phyloP scores from a whole-genome alignment of 2,329 filamentous ascomycete genomes.

The Aspergillus caelatus region DNA sequence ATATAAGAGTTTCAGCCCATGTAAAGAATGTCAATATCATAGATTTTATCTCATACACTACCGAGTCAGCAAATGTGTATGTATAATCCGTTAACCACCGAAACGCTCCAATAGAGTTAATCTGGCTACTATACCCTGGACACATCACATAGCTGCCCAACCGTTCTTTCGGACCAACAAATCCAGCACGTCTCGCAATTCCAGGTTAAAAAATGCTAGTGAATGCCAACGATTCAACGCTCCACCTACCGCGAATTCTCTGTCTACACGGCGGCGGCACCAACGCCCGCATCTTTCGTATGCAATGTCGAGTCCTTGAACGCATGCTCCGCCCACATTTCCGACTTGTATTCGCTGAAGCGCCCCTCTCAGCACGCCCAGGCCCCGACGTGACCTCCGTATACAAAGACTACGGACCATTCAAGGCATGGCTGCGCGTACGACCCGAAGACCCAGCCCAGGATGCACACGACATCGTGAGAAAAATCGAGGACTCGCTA shows the following conservation, averaged over 20 bases:
- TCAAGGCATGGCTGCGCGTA: background rate
- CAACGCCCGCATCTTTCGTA: slow-evolving; percentile 4
- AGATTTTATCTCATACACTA: too few species aligned
- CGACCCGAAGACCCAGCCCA: background rate
- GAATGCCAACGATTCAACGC: background rate
- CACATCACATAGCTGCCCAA: too few species aligned
- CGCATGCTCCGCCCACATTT: background rate
- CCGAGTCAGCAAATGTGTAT: too few species aligned
- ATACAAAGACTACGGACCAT: background rate
- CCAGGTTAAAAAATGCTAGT: too few species aligned
- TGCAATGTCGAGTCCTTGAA: slow-evolving; percentile 8
- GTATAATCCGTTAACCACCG: too few species aligned
- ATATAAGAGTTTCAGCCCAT: too few species aligned
- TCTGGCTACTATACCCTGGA: too few species aligned
- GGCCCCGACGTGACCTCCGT: background rate
- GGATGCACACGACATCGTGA: background rate
- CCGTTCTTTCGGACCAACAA: too few species aligned
- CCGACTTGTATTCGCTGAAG: slow-evolving; percentile 8
- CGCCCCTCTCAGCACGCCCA: background rate
- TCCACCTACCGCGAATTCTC: background rate
- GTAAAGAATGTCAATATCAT: too few species aligned
- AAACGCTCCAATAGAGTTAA: too few species aligned
- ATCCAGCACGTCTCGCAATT: too few species aligned
- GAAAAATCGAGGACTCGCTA: background rate
- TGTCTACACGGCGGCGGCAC: slow-evolving; percentile 8